Evolutionary conservation across 2,329 filamentous ascomycete genomes (phyloP), one percentile per base, ranked within the genome.

Genomic region (Fusarium pseudonygamai): DNA sequence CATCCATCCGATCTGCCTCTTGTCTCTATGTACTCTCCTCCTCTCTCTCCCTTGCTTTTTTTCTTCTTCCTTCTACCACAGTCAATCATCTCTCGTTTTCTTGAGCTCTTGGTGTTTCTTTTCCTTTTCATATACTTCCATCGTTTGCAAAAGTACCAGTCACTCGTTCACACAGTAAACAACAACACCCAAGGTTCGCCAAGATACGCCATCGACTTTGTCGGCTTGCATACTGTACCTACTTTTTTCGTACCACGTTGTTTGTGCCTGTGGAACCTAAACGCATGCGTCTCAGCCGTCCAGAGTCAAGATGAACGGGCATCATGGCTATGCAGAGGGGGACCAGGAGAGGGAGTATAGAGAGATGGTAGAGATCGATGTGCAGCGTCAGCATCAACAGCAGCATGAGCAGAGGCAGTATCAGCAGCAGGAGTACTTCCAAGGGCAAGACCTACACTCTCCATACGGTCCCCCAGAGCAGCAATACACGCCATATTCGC

Each of bases 311-410:
- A 81, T 80, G 79, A 81, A 79, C 66, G 77, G 76, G 52, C 75
- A 78, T 66, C 69, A 59, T 55, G 76, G 75, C 56, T 65, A 72
- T 71, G 69, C 62, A 42, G 73, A 72, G 50, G 71, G 55, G 60
- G 67, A 74, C 26, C 64, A 64, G 47, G 73, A 76, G 3, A 73
- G 73, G 30, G 79, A 80, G 69, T 78, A 79, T 62, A 76, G 79
- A 49, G 81, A 82, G 65, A 81, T 81, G 79, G 73, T 81, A 62
- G 81, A 82, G 52, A 81, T 82, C 49, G 80, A 82, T 47, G 74
- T 75, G 18, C 79, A 80, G 26, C 76, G 75, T 46, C 72, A 78
- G 43, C 72, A 77, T 20, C 71, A 80, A 24, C 74, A 78, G 20
- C 73, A 78, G 45, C 78, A 78, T 42, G 75, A 78, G 47, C 74